These are phyloP conservation scores for Pseudogymnoascus sp. DNA, from an alignment of 2,329 filamentous ascomycete species.

Conservation along the genomic window DNA sequence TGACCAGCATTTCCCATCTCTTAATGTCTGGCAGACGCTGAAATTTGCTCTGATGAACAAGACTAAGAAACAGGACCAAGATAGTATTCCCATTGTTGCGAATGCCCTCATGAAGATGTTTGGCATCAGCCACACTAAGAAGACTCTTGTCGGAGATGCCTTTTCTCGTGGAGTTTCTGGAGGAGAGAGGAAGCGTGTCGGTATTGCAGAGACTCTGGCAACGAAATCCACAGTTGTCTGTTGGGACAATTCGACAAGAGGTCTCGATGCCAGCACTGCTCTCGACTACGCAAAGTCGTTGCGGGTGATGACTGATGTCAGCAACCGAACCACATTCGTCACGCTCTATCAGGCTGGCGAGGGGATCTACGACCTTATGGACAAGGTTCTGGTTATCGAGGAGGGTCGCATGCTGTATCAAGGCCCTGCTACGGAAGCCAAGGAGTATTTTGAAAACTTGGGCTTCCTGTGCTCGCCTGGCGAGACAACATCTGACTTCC, in stretches of 20 bases:
- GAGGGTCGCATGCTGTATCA: conserved; percentile 59
- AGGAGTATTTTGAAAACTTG: conserved; percentile 54
- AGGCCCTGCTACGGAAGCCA: conserved; percentile 48
- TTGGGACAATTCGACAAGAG: conserved; percentile 61
- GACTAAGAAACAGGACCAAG: conserved; percentile 56
- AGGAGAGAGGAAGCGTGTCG: conserved; percentile 53
- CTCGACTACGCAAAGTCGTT: conserved; percentile 52
- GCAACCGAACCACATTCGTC: conserved; percentile 51
- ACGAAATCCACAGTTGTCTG: conserved; percentile 41
- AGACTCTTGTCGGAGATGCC: conserved; percentile 48
- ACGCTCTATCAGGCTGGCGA: conserved; percentile 64
- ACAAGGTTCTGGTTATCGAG: conserved; percentile 61
- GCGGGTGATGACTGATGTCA: conserved; percentile 54
- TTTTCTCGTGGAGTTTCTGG: conserved; percentile 54
- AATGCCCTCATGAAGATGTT: conserved; percentile 69
- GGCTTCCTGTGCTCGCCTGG: conserved; percentile 55
- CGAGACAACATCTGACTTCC: conserved; percentile 56
- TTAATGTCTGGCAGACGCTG: conserved; percentile 72
- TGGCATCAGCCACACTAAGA: conserved; percentile 45
- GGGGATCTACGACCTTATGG: conserved; percentile 60
- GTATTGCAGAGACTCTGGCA: conserved; percentile 42
- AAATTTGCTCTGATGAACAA: conserved; percentile 69
- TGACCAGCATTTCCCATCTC: conserved; percentile 62
- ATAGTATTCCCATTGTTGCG: conserved; percentile 59
- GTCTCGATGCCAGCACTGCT: conserved; percentile 56